phyloP scores from a whole-genome alignment of 352 stramenopile species.

The Phytophthora niederhauseri region DNA sequence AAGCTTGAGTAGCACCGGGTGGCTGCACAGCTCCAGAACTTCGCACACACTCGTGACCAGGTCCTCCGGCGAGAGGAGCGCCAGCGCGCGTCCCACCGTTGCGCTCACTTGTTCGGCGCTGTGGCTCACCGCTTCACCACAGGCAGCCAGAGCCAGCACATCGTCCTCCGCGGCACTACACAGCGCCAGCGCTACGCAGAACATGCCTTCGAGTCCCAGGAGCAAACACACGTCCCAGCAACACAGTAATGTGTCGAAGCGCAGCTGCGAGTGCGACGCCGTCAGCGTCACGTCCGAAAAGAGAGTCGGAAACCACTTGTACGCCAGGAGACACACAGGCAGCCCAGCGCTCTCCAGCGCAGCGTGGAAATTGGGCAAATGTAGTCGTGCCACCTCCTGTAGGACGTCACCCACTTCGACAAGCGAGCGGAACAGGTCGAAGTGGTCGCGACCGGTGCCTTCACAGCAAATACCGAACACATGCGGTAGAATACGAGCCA shows the following conservation, averaged over 20 bases:
- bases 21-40: conserved; percentile 77
- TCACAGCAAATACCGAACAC: conserved; percentile 73
- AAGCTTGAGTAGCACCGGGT: conserved; percentile 79
- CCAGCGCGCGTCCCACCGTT: conserved; percentile 61
- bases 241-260: conserved; percentile 74
- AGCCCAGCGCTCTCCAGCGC: conserved; percentile 64
- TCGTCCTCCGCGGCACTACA: conserved; percentile 67
- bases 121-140: conserved; percentile 26
- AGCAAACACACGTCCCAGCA: conserved; percentile 86
- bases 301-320: conserved; percentile 90
- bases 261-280: conserved; percentile 73
- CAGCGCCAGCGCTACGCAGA: conserved; percentile 71
- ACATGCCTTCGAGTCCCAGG: conserved; percentile 82
- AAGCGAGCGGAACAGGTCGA: conserved; percentile 75
- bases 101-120: conserved; percentile 71
- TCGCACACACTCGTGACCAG: conserved; percentile 80
- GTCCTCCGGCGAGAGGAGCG: conserved; percentile 58
- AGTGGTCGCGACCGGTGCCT: conserved; percentile 52
- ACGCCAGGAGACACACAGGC: conserved; percentile 79
- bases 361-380: conserved; percentile 65
- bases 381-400: conserved; percentile 73
- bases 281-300: conserved; percentile 87
- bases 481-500: conserved; percentile 72
- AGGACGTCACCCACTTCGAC: conserved; percentile 72
- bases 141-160: conserved; percentile 46